phyloP scores from a whole-genome alignment of 208 protist species.

The Wallacemonas sp. region DNA sequence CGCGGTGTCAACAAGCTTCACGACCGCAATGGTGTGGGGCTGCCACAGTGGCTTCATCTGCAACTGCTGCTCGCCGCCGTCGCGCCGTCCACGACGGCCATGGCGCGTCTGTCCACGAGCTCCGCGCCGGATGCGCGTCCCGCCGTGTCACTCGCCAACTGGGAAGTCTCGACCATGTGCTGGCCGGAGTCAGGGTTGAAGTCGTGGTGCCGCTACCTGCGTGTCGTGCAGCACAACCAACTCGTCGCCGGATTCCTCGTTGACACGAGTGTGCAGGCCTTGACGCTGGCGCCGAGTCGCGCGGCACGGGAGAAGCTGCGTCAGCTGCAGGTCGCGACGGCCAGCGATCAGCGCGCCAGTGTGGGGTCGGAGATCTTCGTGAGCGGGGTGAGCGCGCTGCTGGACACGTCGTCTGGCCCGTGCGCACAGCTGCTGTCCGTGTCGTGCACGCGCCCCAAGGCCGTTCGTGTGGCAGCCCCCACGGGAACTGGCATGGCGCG shows the following conservation, averaged over 20 bases:
- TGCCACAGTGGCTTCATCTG: constrained; percentile 1
- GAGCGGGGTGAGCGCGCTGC: constrained; percentile 32
- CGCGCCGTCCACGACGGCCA: constrained; percentile 17
- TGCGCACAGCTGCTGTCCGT: constrained; percentile 51
- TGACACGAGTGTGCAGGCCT: not conserved
- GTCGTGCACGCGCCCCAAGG: constrained; percentile 22
- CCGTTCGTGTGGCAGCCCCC: not conserved
- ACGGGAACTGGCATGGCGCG: not conserved
- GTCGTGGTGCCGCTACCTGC: constrained; percentile 27
- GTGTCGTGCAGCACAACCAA: constrained; percentile 49
- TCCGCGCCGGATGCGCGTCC: too few relatives aligned
- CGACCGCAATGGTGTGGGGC: not conserved
- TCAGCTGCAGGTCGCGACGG: constrained; percentile 2
- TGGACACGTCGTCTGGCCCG: constrained; percentile 42
- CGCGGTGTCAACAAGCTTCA: constrained; percentile 19
- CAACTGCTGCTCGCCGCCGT: constrained; percentile 11
- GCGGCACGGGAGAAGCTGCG: not conserved
- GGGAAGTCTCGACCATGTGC: constrained; percentile 41
- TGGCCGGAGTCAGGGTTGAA: constrained; percentile 48
- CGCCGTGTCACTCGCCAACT: not conserved
- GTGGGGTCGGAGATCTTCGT: constrained; percentile 24
- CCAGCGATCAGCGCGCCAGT: not conserved
- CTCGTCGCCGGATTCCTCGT: constrained; percentile 17
- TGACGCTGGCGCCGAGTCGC: constrained; percentile 1
- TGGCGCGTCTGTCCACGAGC: constrained; percentile 6